Base-by-base conservation (phyloP, 2,329 filamentous ascomycete genomes). In the Zasmidium cellare region DNA sequence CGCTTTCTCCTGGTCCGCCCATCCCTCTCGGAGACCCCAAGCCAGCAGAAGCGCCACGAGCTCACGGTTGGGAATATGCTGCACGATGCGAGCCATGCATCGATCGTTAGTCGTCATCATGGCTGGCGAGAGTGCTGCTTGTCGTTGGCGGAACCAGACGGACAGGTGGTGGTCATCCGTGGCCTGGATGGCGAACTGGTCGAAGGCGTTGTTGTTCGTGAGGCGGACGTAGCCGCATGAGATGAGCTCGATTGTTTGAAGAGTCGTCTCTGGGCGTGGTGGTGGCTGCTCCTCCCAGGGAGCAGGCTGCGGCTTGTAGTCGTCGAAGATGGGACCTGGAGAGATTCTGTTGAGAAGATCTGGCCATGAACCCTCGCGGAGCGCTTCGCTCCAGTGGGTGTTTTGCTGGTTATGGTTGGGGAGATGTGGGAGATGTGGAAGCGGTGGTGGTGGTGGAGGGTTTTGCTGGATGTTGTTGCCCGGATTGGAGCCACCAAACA, bases 211-310 rank as follows among this genome's bases (percentile, higher is more conserved):
- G 44, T 55, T 65, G 53, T 53, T 62, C 59, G 50, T 52, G 1
- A 87, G 68, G 5, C 73, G 70, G 31, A 80, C 82, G 65, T 88
- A 88, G 51, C 86, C 86, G 67, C 85, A 88, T 0, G 84, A 87
- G 28, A 79, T 80, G 71, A 88, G 81, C 1, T 78, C 76, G 25
- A 87, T 71, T 14, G 69, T 69, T 55, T 69, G 62, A 1, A 82
- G 68, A 20, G 68, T 68, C 2, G 75, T 76, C 63, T 65, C 28
- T 11, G 45, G 19, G 60, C 64, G 41, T 56, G 55, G 22, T 9
- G 70, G 67, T 31, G 24, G 41, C 49, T 56, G 55, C 69, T 66
- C 7, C 58, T 67, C 51, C 66, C 65, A 62, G 71, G 68, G 41
- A 74, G 50, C 28, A 35, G 67, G 61, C 28, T 57, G 60, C 12